A percentile compares a stretch with the other conserved stretches of the same genome.
phyloP scores from a whole-genome alignment of 23 red algal species.

The Agarophyton chilense region DNA sequence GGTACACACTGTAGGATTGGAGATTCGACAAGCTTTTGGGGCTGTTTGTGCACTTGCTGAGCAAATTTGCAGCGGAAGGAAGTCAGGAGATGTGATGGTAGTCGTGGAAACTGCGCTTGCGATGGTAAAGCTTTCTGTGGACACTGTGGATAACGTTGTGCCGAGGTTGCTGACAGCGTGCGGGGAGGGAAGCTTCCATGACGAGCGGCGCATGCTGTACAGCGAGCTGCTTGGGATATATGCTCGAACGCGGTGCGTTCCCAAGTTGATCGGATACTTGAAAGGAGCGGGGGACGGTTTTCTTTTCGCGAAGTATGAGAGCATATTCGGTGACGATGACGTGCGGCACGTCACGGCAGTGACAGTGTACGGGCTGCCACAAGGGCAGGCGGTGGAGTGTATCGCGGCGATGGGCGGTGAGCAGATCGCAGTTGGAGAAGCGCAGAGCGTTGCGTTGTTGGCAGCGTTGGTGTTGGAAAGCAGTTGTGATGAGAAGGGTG shows the following conservation, averaged over 20 bases:
- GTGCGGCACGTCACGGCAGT: background rate
- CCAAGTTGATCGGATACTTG: background rate
- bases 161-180: background rate
- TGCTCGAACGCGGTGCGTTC: background rate
- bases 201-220: background rate
- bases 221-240: background rate
- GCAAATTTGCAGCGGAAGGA: background rate
- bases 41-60: background rate
- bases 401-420: background rate
- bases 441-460: background rate
- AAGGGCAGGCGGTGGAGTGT: background rate
- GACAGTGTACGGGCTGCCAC: background rate
- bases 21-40: background rate
- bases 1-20: background rate
- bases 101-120: background rate
- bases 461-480: background rate
- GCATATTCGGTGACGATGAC: background rate
- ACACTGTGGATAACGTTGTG: background rate
- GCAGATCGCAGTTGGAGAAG: background rate
- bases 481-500: background rate
- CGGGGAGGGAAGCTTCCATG: background rate
- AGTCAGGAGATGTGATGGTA: background rate
- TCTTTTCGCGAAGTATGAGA: background rate
- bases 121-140: background rate
- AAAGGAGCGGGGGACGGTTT: background rate